Conservation (phyloP, 140 eudicot species). For the Bidens hawaiensis region DNA sequence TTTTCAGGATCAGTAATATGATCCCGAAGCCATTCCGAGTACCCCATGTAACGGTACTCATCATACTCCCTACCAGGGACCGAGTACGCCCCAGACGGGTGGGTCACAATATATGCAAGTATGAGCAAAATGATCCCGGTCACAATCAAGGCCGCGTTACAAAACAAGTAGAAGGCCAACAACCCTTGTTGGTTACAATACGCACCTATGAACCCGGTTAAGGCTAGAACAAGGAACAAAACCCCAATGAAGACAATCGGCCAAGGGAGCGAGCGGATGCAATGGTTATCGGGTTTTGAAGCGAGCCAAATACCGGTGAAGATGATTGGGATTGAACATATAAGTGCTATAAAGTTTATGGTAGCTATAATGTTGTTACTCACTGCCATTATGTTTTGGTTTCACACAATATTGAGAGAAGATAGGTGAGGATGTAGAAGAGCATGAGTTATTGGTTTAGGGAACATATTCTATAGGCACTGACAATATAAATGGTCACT, state of each 20-base stretch:
- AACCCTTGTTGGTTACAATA: conserved; percentile 82
- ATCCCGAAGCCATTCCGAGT: conserved; percentile 85
- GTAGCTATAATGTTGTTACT: conserved; percentile 90
- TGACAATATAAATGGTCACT: conserved; percentile 12
- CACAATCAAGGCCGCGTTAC: conserved; percentile 79
- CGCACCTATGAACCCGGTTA: conserved; percentile 90
- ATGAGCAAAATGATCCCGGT: conserved; percentile 61
- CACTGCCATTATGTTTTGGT: conserved; percentile 50
- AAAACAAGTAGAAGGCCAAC: conserved; percentile 63
- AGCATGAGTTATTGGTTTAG: conserved; percentile 26
- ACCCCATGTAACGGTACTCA: conserved; percentile 85
- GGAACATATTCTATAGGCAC: conserved; percentile 37
- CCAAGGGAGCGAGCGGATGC: conserved; percentile 93
- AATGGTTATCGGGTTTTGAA: conserved; percentile 84
- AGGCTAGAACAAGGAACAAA: conserved; percentile 61
- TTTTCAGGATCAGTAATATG: conserved; percentile 55
- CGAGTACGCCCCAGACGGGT: conserved; percentile 63
- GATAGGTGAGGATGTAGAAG: conserved; percentile 3
- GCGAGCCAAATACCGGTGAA: conserved; percentile 92
- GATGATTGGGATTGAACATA: conserved; percentile 87
- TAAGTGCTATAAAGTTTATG: conserved; percentile 73
- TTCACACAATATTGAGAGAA: conserved; percentile 13
- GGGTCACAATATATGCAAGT: conserved; percentile 73
- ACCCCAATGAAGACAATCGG: conserved; percentile 79
- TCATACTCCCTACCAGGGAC: conserved; percentile 62